Evolutionary conservation across 2,329 filamentous ascomycete species (phyloP).

Genomic region (Ascochyta viciae-villosae): DNA sequence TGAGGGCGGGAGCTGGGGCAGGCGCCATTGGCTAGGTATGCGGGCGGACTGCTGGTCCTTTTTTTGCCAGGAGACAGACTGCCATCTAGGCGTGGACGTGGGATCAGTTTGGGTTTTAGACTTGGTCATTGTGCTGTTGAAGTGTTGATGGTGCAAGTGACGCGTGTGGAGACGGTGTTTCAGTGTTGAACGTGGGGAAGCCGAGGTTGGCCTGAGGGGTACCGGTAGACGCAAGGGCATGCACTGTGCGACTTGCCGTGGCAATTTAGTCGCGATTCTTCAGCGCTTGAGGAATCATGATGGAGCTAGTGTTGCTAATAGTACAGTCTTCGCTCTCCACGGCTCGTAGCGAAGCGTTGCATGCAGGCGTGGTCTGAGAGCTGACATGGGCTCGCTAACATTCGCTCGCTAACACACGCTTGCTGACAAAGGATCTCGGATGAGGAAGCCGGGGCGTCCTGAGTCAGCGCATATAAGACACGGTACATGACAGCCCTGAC

Average conservation of each 20-base stretch:
- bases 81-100: slow-evolving; percentile 42
- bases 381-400: not conserved
- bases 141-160: not conserved
- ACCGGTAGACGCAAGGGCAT: not conserved
- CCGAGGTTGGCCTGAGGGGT: slow-evolving; percentile 25
- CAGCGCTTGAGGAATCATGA: not conserved
- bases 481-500: not conserved
- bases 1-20: slow-evolving; percentile 35
- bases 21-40: slow-evolving; percentile 56
- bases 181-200: slow-evolving; percentile 5
- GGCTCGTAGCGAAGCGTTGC: not conserved
- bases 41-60: slow-evolving; percentile 50
- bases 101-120: slow-evolving; percentile 12
- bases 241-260: not conserved
- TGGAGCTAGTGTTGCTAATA: not conserved
- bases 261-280: not conserved
- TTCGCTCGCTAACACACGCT: no score
- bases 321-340: not conserved
- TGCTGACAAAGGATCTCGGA: no score
- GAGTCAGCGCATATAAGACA: not conserved
- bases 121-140: slow-evolving; percentile 22
- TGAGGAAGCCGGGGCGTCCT: not conserved
- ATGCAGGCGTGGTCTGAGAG: not conserved
- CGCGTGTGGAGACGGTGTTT: slow-evolving; percentile 3
- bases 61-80: slow-evolving; percentile 52